Evolutionary conservation across 306 rosid genomes (phyloP).

Genomic region (Vachellia pachyceras): DNA sequence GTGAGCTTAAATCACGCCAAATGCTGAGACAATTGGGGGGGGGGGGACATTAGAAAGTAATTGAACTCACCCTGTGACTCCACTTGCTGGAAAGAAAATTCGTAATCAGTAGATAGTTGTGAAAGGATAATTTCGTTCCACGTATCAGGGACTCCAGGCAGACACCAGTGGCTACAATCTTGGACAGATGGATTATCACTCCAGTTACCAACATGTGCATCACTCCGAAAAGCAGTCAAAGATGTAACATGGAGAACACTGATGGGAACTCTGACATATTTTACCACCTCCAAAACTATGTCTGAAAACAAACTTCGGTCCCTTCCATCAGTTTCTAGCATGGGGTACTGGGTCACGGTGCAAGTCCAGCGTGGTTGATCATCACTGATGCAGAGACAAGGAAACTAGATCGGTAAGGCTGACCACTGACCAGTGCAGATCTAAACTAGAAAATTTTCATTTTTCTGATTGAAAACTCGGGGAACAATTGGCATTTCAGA

Average conservation of each 20-base stretch:
- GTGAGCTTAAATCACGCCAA: constrained; percentile 19
- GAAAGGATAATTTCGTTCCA: constrained; percentile 83
- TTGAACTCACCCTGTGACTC: constrained; percentile 46
- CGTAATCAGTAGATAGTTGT: constrained; percentile 50
- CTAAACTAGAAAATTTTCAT: constrained; percentile 24
- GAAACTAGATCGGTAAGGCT: constrained; percentile 39
- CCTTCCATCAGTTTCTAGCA: constrained; percentile 52
- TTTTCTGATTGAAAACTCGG: background rate
- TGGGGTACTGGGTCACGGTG: constrained; percentile 58
- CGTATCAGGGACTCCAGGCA: constrained; percentile 86
- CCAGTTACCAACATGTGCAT: constrained; percentile 86
- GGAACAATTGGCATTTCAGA: constrained; percentile 9
- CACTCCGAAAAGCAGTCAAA: constrained; percentile 80
- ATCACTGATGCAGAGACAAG: constrained; percentile 60
- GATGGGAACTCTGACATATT: constrained; percentile 55
- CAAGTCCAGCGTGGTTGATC: constrained; percentile 60
- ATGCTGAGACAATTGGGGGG: background rate
- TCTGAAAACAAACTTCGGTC: constrained; percentile 67
- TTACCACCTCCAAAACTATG: constrained; percentile 56
- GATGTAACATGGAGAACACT: constrained; percentile 67
- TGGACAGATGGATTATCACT: constrained; percentile 61
- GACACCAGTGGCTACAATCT: constrained; percentile 95
- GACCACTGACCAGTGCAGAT: constrained; percentile 15
- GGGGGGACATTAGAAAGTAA: background rate
- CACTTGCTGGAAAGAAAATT: constrained; percentile 42